Evolutionary conservation across 306 rosid species (phyloP).

Genomic region (Rosa chinensis): DNA sequence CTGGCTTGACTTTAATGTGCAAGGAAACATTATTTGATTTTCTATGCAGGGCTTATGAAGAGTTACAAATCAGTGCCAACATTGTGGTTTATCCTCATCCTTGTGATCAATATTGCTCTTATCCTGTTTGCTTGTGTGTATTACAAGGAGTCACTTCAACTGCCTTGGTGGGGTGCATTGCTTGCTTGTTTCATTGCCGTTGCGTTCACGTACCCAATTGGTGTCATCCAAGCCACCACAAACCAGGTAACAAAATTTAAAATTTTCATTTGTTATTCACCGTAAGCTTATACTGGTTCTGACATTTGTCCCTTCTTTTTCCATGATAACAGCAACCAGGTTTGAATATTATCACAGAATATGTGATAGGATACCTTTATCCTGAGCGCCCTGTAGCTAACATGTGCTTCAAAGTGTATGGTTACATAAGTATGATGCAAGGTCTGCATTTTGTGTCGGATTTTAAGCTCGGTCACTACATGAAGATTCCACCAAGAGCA

Average conservation of each 20-base stretch:
- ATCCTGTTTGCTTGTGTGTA: conserved; percentile 47
- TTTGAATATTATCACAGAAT: conserved; percentile 21
- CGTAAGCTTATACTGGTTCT: no score
- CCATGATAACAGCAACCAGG: no score
- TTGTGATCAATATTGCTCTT: conserved; percentile 56
- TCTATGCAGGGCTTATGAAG: conserved; percentile 60
- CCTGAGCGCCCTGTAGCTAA: conserved; percentile 87
- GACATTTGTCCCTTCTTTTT: no score
- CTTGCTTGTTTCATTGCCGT: conserved; percentile 69
- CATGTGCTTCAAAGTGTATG: conserved; percentile 94
- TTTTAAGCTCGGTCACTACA: conserved; percentile 90
- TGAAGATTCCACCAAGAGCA: conserved; percentile 93
- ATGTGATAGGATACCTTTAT: conserved; percentile 77
- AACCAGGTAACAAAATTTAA: conserved; percentile 57
- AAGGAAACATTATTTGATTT: not conserved
- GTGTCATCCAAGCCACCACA: conserved; percentile 74
- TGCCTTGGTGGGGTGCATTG: conserved; percentile 91
- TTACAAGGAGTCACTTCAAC: conserved; percentile 64
- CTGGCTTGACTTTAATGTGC: not conserved
- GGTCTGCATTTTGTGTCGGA: conserved; percentile 65
- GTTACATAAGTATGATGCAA: conserved; percentile 86
- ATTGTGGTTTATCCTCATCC: conserved; percentile 70
- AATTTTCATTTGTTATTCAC: not conserved
- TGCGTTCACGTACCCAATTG: conserved; percentile 66
- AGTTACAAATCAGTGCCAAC: conserved; percentile 59